Percentiles rank a stretch among this genome's conserved stretches.
These are phyloP conservation scores for Akebia trifoliata DNA, from an alignment of 164 flowering plant genomes.

Conservation along the genomic window DNA sequence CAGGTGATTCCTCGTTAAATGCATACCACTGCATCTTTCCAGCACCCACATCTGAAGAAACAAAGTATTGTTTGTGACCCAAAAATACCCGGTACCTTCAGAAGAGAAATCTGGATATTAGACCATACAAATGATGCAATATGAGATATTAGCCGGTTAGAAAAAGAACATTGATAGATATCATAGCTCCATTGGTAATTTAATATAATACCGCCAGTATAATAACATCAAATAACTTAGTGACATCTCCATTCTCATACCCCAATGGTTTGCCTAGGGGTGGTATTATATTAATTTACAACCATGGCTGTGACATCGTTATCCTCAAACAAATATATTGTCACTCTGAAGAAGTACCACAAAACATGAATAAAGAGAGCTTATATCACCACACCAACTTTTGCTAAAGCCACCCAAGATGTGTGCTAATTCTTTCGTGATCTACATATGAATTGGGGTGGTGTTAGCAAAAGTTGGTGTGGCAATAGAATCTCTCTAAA, in stretches of 20 bases:
- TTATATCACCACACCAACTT: too few relatives aligned
- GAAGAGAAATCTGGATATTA: slow-evolving; percentile 15
- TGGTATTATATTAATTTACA: too few relatives aligned
- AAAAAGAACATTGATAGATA: not conserved
- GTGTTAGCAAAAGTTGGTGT: too few relatives aligned
- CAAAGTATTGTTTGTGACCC: slow-evolving; percentile 97
- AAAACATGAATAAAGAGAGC: not conserved
- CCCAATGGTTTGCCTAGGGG: too few relatives aligned
- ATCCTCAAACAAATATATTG: not conserved
- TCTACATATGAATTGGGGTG: too few relatives aligned
- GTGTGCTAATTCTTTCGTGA: too few relatives aligned
- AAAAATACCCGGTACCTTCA: slow-evolving; percentile 91
- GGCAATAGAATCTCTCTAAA: too few relatives aligned
- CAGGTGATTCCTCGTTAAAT: slow-evolving; percentile 79
- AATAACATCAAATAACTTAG: not conserved
- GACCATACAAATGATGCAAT: not conserved
- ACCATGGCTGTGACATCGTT: not conserved
- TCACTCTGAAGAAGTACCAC: not conserved
- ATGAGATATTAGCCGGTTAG: not conserved
- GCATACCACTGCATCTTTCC: slow-evolving; percentile 99
- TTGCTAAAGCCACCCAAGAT: too few relatives aligned
- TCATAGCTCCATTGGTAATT: not conserved
- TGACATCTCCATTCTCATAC: not conserved
- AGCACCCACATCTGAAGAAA: slow-evolving; percentile 94
- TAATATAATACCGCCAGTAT: not conserved